Base-by-base conservation (phyloP, 495 filamentous ascomycete genomes). In the Penicillium nucicola region DNA sequence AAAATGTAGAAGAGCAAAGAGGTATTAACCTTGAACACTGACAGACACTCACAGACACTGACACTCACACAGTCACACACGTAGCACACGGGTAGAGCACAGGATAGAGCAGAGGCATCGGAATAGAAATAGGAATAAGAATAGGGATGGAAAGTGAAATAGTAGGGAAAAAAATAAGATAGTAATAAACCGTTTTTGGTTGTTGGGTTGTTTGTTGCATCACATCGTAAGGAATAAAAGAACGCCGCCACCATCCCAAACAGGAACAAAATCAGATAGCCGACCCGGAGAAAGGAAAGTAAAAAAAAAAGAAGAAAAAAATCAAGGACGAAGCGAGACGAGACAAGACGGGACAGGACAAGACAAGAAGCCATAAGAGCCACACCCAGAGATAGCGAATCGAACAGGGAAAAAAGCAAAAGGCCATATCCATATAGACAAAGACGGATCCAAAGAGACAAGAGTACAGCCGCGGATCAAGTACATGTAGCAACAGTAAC, bases 181-280 rank as follows among this genome's bases (percentile, higher is more conserved):
- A 7, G 55, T 33, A 11, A 43, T 15, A 28, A 42, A 45, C 37
- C 52, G 18, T 25, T 48, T 60, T 60, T 49, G 52, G 52, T 44
- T 52, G 23, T 33, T 28, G 42, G 44, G 51, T 28, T 28, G 44
- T 35, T 52, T 42, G 39, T 52, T 56, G 56, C 60, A 53, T 63
- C 47, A 60, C 57, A 60, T 63, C 60, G 57, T 63, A 42, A 62
- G 45, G 53, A 55, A 57, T 52, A 51, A 37, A 55, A 54, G 47
- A 57, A 60, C 60, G 60, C 60, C 60, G 25, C 50, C 60, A 30
- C 17, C 18, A 14, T 48, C 43, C 31, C 38, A 40, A 35, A 45
- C 33, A 19, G 31, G 33, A 39, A 33, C 33, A 39, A 48, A 34
- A 60, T 51, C 50, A 55, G 20, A 34, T 33, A 22, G 40, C 38